Base-by-base conservation (phyloP, 768 basidiomycete genomes). In the Leccinum arenicola region DNA sequence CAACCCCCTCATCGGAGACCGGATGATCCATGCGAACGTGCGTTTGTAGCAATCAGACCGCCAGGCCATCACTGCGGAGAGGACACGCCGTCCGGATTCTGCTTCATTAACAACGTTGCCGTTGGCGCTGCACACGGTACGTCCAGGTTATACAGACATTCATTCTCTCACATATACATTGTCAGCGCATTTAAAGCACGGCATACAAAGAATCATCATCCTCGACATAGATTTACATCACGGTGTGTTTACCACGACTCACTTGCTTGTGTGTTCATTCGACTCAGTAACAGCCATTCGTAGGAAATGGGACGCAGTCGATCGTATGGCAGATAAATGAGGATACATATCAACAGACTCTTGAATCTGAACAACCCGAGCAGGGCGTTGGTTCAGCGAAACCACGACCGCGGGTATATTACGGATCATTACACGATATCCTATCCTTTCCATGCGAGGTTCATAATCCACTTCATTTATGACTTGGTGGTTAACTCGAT, bases 21-120 rank as follows among this genome's bases (percentile, higher is more conserved):
- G 10, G 58, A 57, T 9, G 54, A 51, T 63, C 64, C 38, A 48
- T 72, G 40, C 54, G 74, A 59, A 76, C 65, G 75, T 8, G 91
- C 90, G 0, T 98, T 98, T 70, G 93, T 92, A 10, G 88, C 86
- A 0, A 81, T 97, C 19, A 76, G 95, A 52, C 95, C 95, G 0
- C 95, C 95, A 0, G 95, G 96, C 2, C 95, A 97, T 77, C 95
- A 98, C 65, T 96, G 95, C 67, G 91, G 91, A 2, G 93, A 95
- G 73, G 85, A 94, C 59, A 84, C 84, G 0, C 96, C 96, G 0
- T 88, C 85, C 10, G 96, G 96, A 0, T 98, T 98, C 71, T 98
- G 96, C 73, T 97, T 95, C 65, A 82, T 97, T 31, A 98, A 98
- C 64, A 99, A 98, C 67, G 90, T 97, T 0, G 87, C 88, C 0